Percentiles rank a stretch among this genome's conserved stretches.
Evolutionary conservation across 1,284 basidiomycete species (phyloP).

Genomic region (Papiliotrema laurentii): DNA sequence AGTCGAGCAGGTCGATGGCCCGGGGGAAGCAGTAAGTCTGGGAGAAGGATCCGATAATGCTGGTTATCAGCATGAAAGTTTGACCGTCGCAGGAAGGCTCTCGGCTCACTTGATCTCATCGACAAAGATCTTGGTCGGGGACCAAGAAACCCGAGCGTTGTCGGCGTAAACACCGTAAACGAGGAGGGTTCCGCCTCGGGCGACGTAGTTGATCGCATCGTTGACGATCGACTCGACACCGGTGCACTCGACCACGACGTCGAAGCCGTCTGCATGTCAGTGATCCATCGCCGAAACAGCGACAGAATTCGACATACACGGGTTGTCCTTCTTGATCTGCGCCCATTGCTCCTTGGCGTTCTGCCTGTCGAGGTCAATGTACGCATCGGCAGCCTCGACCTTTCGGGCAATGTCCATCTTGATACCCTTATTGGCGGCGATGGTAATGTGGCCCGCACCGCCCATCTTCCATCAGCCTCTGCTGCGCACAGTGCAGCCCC

Average conservation of each 20-base stretch:
- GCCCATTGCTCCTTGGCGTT: conserved; percentile 75
- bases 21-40: conserved; percentile 83
- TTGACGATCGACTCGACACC: conserved; percentile 75
- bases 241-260: conserved; percentile 82
- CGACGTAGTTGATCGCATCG: conserved; percentile 75
- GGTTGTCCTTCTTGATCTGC: conserved; percentile 69
- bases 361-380: conserved; percentile 71
- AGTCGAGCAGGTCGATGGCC: conserved; percentile 79
- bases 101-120: conserved; percentile 69
- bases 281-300: not conserved
- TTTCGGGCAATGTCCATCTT: conserved; percentile 77
- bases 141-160: conserved; percentile 71
- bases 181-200: conserved; percentile 53
- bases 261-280: conserved; percentile 60
- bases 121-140: conserved; percentile 75
- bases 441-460: conserved; percentile 68
- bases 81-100: not conserved
- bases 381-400: conserved; percentile 70
- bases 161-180: conserved; percentile 62
- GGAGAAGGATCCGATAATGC: conserved; percentile 79
- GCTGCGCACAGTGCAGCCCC: conserved; percentile 58
- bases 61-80: conserved; percentile 27
- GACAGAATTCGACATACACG: conserved; percentile 45
- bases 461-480: conserved; percentile 74
- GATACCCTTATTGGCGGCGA: conserved; percentile 79